Base-by-base conservation (phyloP, 805 yeast genomes). In the Cyberlindnera mycetangii region DNA sequence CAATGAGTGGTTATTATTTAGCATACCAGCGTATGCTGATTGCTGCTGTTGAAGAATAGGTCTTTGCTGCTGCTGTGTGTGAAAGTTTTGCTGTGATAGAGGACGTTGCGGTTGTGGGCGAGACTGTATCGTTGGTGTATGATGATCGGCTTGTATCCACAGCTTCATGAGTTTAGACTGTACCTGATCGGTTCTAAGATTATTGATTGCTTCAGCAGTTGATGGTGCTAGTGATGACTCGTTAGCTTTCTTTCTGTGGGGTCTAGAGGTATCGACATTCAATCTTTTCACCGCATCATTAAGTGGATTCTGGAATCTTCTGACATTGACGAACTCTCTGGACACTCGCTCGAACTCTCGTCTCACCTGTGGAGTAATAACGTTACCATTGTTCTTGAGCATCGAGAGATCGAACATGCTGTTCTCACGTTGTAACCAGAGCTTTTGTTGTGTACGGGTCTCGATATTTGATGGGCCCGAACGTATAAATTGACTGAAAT, bases 361-460 rank as follows among this genome's bases (percentile, higher is more conserved):
- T 52, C 87, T 73, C 7, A 78, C 72, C 49, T 78, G 83, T 17
- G 82, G 67, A 39, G 66, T 75, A 11, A 37, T 41, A 4, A 35
- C 40, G 32, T 45, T 49, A 7, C 48, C 21, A 24, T 42, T 43
- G 25, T 43, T 43, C 33, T 51, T 54, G 22, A 45, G 27, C 36
- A 44, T 36, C 1, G 59, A 46, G 7, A 81, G 63, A 59, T 83
- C 90, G 66, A 83, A 67, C 33, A 84, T 67, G 3, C 87, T 79
- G 54, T 78, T 83, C 52, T 85, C 92, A 51, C 92, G 70, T 61
- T 85, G 95, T 27, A 88, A 67, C 95, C 95, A 87, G 41, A 89
- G 71, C 50, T 82, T 76, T 58, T 85, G 93, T 58, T 88, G 96
- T 0, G 95, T 86, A 65, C 96, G 72, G 1, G 87, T 80, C 48